These are phyloP conservation scores for Exserohilum turcica DNA, from an alignment of 2,329 filamentous ascomycete species.

Conservation along the genomic window DNA sequence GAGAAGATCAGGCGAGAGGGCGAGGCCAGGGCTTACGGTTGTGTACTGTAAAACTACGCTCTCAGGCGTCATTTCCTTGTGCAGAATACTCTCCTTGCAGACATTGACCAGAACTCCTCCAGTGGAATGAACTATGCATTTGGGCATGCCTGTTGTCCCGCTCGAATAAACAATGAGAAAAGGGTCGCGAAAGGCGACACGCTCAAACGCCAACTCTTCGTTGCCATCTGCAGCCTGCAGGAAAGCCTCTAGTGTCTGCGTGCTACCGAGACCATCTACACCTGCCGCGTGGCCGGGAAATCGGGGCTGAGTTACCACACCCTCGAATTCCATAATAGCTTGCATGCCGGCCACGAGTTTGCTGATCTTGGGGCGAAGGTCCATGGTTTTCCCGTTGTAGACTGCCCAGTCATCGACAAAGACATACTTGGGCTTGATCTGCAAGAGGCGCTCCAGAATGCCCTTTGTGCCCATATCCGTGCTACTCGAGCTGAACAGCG, in stretches of 20 bases:
- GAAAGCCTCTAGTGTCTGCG: slow-evolving; percentile 52
- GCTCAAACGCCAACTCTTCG: slow-evolving; percentile 59
- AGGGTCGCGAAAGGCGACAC: slow-evolving; percentile 73
- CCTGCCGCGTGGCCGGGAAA: slow-evolving; percentile 65
- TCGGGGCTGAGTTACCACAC: slow-evolving; percentile 68
- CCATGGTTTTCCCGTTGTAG: slow-evolving; percentile 77
- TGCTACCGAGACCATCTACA: slow-evolving; percentile 58
- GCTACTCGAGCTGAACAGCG: slow-evolving; percentile 74
- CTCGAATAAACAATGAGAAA: slow-evolving; percentile 78
- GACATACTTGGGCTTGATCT: slow-evolving; percentile 78
- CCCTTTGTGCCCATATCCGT: slow-evolving; percentile 85
- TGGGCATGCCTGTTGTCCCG: slow-evolving; percentile 81
- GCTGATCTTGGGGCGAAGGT: slow-evolving; percentile 73
- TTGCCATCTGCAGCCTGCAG: slow-evolving; percentile 47
- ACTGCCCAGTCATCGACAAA: slow-evolving; percentile 82
- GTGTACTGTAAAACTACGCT: slow-evolving; percentile 63
- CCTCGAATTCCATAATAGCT: slow-evolving; percentile 64
- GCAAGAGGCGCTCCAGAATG: slow-evolving; percentile 73
- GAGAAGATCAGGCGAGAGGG: neutral
- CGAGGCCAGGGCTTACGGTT: slow-evolving; percentile 44
- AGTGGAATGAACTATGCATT: slow-evolving; percentile 81
- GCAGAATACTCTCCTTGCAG: slow-evolving; percentile 65
- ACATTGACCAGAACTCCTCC: slow-evolving; percentile 66
- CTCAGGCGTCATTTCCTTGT: slow-evolving; percentile 53
- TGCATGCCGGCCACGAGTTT: slow-evolving; percentile 68